Conservation (phyloP, 1,139 yeast genomes). For the Arxiozyma slooffiae region DNA sequence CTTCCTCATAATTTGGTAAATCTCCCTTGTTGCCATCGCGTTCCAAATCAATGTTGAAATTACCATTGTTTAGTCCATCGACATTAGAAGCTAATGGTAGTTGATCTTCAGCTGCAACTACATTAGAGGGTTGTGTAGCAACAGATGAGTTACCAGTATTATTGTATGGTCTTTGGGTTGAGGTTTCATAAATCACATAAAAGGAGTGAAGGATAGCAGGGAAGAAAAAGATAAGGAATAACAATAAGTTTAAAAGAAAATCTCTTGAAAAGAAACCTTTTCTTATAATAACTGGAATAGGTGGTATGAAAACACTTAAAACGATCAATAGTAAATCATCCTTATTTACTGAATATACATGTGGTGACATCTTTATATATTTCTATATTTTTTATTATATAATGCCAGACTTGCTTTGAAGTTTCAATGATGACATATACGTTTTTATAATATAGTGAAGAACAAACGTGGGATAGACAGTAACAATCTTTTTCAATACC, state of each 20-base stretch:
- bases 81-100: background rate
- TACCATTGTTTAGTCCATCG: constrained; percentile 5
- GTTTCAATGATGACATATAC: no score
- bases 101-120: background rate
- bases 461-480: no score
- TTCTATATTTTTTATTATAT: no score
- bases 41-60: constrained; percentile 6
- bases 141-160: background rate
- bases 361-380: background rate
- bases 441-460: no score
- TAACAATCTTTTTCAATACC: no score
- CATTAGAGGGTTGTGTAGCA: background rate
- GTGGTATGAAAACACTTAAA: constrained; percentile 22
- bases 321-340: constrained; percentile 19
- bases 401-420: no score
- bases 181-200: background rate
- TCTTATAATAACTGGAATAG: constrained; percentile 20
- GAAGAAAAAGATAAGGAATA: constrained; percentile 20
- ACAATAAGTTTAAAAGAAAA: constrained; percentile 17
- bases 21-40: constrained; percentile 1
- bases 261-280: constrained; percentile 23
- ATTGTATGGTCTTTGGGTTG: constrained; percentile 10
- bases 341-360: constrained; percentile 16
- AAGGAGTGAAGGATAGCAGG: constrained; percentile 26
- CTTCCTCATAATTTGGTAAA: constrained; percentile 1